Percentiles rank a stretch among this genome's conserved stretches.
Conservation (phyloP, 257 asterid species). For the Gentiana macrophylla region DNA sequence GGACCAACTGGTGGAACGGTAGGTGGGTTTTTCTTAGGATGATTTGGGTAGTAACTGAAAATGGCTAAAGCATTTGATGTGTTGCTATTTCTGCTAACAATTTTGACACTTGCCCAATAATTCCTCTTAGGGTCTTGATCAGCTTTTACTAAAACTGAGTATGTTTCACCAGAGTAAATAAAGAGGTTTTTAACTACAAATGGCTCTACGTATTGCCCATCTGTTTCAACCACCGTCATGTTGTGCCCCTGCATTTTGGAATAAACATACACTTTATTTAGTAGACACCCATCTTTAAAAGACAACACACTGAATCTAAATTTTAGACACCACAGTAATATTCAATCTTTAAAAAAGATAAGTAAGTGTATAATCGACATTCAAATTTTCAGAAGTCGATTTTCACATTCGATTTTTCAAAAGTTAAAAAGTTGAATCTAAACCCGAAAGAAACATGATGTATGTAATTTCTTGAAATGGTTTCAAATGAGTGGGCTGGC, state of each 20-base stretch:
- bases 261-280: background rate
- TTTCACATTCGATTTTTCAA: no score
- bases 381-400: no score
- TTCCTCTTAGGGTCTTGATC: slow-evolving; percentile 65
- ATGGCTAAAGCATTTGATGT: slow-evolving; percentile 62
- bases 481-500: no score
- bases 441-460: no score
- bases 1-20: slow-evolving; percentile 53
- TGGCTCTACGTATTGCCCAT: slow-evolving; percentile 83
- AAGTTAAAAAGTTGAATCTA: no score
- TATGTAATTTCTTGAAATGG: no score
- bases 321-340: background rate
- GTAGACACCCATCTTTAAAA: no score
- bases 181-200: slow-evolving; percentile 60
- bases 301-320: background rate
- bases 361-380: no score
- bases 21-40: slow-evolving; percentile 44
- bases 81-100: slow-evolving; percentile 42
- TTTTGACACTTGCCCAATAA: slow-evolving; percentile 54
- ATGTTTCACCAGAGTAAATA: slow-evolving; percentile 82
- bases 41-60: slow-evolving; percentile 67
- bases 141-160: slow-evolving; percentile 62
- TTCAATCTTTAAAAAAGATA: no score
- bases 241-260: slow-evolving; percentile 42
- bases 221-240: slow-evolving; percentile 88